Base-by-base conservation (phyloP, 371 early-diverging fungal species). In the Dichotomocladium elegans region DNA sequence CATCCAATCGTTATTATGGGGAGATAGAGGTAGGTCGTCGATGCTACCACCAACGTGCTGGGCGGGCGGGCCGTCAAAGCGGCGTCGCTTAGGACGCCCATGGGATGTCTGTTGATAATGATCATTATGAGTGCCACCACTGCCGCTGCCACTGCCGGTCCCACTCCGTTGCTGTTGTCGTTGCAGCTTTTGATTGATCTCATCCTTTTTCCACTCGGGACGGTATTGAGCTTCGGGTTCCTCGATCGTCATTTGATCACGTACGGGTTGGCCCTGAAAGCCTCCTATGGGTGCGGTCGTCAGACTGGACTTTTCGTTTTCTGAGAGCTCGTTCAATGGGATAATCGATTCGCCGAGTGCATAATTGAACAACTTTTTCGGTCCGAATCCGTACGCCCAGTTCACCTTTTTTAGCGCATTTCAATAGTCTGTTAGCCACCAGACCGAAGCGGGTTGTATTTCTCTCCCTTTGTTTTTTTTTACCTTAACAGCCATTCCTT, bases 361-460 rank as follows among this genome's bases (percentile, higher is more conserved):
- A 57, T 70, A 73, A 41, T 70, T 62, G 44, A 77, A 77, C 14
- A 69, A 60, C 41, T 63, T 67, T 33, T 71, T 71, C 28, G 77
- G 77, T 8, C 77, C 77, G 55, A 77, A 77, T 1, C 77, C 74
- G 66, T 65, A 77, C 19, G 70, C 77, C 74, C 72, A 77, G 34
- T 73, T 71, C 34, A 69, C 60, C 62, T 69, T 22, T n/a, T n/a
- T n/a, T n/a, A n/a, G n/a, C n/a, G n/a, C n/a, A n/a, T n/a, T n/a
- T n/a, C n/a, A n/a, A n/a, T n/a, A n/a, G n/a, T n/a, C n/a, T n/a
- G n/a, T n/a, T n/a, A n/a, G n/a, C n/a, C n/a, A n/a, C n/a, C n/a
- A n/a, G n/a, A n/a, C n/a, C n/a, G n/a, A n/a, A n/a, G n/a, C n/a
- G n/a, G n/a, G n/a, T n/a, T n/a, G n/a, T n/a, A n/a, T n/a, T n/a